These are phyloP conservation scores for Arabis hirsuta DNA, from an alignment of 345 rosid genomes.

Conservation along the genomic window DNA sequence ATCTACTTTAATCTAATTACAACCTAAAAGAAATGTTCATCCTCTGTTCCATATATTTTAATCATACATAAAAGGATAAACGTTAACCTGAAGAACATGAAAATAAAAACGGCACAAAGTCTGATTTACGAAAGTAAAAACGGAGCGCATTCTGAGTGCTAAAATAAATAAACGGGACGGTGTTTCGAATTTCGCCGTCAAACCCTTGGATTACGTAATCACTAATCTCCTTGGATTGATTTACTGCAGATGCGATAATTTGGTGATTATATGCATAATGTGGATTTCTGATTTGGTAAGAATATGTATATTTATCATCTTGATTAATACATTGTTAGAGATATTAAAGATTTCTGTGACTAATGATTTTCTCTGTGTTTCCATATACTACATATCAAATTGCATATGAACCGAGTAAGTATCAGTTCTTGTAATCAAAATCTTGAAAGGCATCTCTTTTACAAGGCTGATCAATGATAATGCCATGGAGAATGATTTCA, in stretches of 20 bases:
- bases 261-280: too few relatives aligned
- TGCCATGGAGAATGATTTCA: not conserved
- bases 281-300: too few relatives aligned
- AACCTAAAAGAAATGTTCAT: not conserved
- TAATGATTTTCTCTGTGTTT: not conserved
- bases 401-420: conserved; percentile 51
- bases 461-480: not conserved
- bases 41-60: too few relatives aligned
- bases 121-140: not conserved
- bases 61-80: too few relatives aligned
- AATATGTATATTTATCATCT: not conserved
- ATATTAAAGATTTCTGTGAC: not conserved
- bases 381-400: conserved; percentile 26
- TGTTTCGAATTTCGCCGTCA: too few relatives aligned
- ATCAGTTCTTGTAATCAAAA: not conserved
- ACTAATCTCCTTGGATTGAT: too few relatives aligned
- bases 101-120: not conserved
- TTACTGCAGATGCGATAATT: too few relatives aligned
- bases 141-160: not conserved
- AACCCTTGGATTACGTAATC: too few relatives aligned
- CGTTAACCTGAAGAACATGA: too few relatives aligned
- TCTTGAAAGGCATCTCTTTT: not conserved
- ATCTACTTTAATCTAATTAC: not conserved
- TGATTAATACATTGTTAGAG: not conserved
- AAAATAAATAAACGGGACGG: too few relatives aligned